A percentile compares a stretch with the other conserved stretches of the same genome.
phyloP scores from a whole-genome alignment of 2,329 filamentous ascomycete genomes.

The Akanthomyces uredinophilus region DNA sequence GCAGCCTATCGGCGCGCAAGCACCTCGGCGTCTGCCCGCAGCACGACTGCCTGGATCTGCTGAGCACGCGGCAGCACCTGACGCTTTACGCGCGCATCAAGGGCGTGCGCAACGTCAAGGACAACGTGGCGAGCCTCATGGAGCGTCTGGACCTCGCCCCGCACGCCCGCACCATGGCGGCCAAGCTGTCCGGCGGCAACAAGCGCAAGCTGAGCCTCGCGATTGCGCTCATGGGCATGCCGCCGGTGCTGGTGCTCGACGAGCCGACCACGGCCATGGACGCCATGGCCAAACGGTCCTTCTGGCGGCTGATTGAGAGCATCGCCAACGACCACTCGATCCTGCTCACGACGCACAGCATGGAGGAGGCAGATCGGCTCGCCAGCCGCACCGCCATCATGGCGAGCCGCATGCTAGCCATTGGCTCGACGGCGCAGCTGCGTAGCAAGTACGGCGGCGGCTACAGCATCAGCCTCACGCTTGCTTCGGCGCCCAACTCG shows the following conservation, averaged over 20 bases:
- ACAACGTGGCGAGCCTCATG: slow-evolving; percentile 69
- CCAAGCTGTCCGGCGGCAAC: slow-evolving; percentile 76
- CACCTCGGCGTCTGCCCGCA: slow-evolving; percentile 76
- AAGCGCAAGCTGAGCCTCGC: slow-evolving; percentile 79
- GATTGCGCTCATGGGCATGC: slow-evolving; percentile 83
- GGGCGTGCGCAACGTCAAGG: slow-evolving; percentile 63
- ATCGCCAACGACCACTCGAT: slow-evolving; percentile 68
- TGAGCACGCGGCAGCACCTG: slow-evolving; percentile 78
- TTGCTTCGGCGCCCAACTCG: slow-evolving; percentile 53
- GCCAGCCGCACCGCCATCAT: slow-evolving; percentile 56
- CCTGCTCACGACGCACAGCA: slow-evolving; percentile 78
- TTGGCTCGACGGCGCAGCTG: slow-evolving; percentile 55
- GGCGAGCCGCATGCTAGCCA: slow-evolving; percentile 45
- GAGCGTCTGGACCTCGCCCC: slow-evolving; percentile 65
- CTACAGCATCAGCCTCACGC: slow-evolving; percentile 59
- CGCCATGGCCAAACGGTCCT: slow-evolving; percentile 76
- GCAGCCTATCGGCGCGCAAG: slow-evolving; percentile 51
- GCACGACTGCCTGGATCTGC: slow-evolving; percentile 75
- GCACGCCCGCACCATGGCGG: slow-evolving; percentile 66
- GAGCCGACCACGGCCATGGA: slow-evolving; percentile 82
- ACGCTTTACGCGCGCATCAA: slow-evolving; percentile 76
- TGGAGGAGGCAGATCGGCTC: slow-evolving; percentile 86
- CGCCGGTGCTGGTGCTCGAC: slow-evolving; percentile 74
- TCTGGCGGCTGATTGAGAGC: slow-evolving; percentile 73
- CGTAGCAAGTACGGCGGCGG: slow-evolving; percentile 55